A percentile compares a stretch with the other conserved stretches of the same genome.
These are phyloP conservation scores for Fomitiporia mediterranea DNA, from an alignment of 1,284 basidiomycete genomes.

Conservation along the genomic window DNA sequence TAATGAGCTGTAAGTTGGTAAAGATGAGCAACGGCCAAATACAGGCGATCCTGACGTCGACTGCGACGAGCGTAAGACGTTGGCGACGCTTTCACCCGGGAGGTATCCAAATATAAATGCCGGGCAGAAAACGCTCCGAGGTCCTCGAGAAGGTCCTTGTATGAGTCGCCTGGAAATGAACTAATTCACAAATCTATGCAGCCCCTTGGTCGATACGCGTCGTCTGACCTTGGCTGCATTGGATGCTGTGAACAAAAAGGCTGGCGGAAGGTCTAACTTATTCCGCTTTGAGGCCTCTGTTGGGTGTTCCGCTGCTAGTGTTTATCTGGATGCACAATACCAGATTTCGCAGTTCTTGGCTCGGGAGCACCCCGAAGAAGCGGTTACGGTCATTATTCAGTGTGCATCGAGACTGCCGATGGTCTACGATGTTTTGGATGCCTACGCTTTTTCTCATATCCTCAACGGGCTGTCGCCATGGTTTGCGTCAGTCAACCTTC, in stretches of 20 bases:
- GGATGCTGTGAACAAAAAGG: conserved; percentile 67
- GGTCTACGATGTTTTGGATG: conserved; percentile 50
- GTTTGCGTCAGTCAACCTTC: conserved; percentile 71
- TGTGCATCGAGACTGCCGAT: conserved; percentile 71
- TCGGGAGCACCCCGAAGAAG: conserved; percentile 71
- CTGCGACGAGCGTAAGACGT: conserved; percentile 47
- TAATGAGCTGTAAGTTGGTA: conserved; percentile 82
- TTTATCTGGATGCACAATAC: conserved; percentile 79
- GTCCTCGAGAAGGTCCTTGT: conserved; percentile 81
- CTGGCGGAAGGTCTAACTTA: conserved; percentile 50
- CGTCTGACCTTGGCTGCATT: conserved; percentile 77
- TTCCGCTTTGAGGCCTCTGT: conserved; percentile 74
- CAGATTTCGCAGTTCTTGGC: conserved; percentile 77
- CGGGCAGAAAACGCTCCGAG: conserved; percentile 75
- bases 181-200: conserved; percentile 88
- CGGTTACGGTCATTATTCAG: conserved; percentile 66
- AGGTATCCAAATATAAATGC: conserved; percentile 74
- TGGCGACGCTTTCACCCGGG: conserved; percentile 46
- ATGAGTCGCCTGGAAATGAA: conserved; percentile 73
- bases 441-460: conserved; percentile 50
- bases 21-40: conserved; percentile 87
- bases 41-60: conserved; percentile 75
- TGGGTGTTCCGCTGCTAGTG: conserved; percentile 67
- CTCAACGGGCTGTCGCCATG: conserved; percentile 77
- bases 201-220: conserved; percentile 64